Base-by-base conservation (phyloP, 148 eudicot genomes). In the Chenopodium album region DNA sequence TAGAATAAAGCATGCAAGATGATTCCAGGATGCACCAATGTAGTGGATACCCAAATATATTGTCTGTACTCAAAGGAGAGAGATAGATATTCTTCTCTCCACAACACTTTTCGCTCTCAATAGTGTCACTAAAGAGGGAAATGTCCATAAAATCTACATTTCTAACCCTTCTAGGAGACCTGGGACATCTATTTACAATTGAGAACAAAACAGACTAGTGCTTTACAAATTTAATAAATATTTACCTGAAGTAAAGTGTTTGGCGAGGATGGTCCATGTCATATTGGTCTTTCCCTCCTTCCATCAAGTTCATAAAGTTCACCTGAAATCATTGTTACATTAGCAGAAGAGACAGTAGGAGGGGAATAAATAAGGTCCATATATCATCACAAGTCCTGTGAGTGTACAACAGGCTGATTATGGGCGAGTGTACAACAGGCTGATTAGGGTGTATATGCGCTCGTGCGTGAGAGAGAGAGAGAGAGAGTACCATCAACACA, bases 281-380 rank as follows among this genome's bases (percentile, higher is more conserved):
- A 89, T 78, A 92, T 65, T 73, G 99, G 98, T 77, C 88, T 93
- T 16, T 91, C 79, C 88, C 87, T 91, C 82, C 97, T 85, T 85
- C 98, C 99, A 85, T 96, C 99, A 73, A 96, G 99, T 88, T 96
- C 99, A 84, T 89, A 94, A 41, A 95, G 91, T 89, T 89, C 88
- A 77, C 96, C 98, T 95, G 78, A 79, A 50, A 46, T n/a, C 76
- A 48, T 47, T 11, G 59, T 73, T 22, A 72, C 23, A 2, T n/a
- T 65, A 67, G 34, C 37, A 12, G 71, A 29, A 67, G 34, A 67
- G 34, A 67, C 13, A 67, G 2, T 56, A 56, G 62, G 62, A 2
- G 32, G 14, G 11, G 29, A 41, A 41, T 41, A 41, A 41, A 41
- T 4, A 41, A 41, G 44, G 8, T 41, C 8, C 8, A 41, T 41